These are phyloP conservation scores for Dissophora ornata DNA, from an alignment of 192 early-diverging fungal species.

Conservation along the genomic window DNA sequence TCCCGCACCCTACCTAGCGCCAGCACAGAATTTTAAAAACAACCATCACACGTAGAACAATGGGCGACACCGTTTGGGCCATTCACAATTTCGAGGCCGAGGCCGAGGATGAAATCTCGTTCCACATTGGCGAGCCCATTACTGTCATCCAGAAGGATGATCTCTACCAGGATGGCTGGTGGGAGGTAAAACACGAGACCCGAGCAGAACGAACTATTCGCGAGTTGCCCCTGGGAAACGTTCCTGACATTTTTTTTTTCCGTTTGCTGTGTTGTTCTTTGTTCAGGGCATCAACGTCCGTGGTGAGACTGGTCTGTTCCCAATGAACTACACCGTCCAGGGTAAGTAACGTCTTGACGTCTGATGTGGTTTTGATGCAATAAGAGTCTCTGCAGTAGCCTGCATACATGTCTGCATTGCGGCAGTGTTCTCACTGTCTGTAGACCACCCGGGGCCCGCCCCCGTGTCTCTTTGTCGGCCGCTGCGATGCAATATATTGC, in stretches of 20 bases:
- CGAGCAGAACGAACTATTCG: too few species aligned
- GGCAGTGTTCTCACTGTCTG: too few species aligned
- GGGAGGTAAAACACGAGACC: conserved; percentile 64
- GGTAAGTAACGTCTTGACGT: conserved; percentile 10
- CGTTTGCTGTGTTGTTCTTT: background rate
- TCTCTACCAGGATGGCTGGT: conserved; percentile 80
- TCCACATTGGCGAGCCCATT: conserved; percentile 72
- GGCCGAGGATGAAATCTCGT: conserved; percentile 76
- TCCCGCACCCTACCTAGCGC: too few species aligned
- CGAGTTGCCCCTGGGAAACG: too few species aligned
- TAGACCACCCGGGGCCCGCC: too few species aligned
- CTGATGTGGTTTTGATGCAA: too few species aligned
- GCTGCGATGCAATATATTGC: too few species aligned
- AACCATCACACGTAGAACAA: too few species aligned
- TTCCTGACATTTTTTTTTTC: background rate
- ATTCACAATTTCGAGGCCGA: conserved; percentile 70
- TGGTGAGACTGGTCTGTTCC: conserved; percentile 79
- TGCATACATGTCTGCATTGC: too few species aligned
- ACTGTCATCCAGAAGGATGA: conserved; percentile 78
- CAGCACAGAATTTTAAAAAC: too few species aligned
- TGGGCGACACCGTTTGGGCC: conserved; percentile 62
- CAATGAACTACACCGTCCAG: conserved; percentile 50
- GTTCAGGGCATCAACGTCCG: conserved; percentile 70
- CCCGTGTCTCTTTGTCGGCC: too few species aligned
- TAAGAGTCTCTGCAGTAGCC: too few species aligned